phyloP scores from a whole-genome alignment of 2,329 filamentous ascomycete genomes.

The Aspergillus quadrilineatus region DNA sequence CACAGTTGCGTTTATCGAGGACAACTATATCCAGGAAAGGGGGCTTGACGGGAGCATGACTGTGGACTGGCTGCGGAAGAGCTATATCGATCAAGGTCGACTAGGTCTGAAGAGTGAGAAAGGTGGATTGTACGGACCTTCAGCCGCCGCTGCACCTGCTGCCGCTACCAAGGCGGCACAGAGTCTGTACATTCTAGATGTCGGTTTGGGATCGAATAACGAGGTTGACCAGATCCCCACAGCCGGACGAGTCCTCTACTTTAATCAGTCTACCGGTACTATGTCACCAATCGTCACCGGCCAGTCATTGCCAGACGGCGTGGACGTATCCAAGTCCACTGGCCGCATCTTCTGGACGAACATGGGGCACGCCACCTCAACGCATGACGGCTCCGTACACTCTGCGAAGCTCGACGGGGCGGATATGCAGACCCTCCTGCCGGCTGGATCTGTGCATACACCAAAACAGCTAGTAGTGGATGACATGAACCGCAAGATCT shows the following conservation, averaged over 20 bases:
- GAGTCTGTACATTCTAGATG: slow-evolving; percentile 24
- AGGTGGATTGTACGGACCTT: slow-evolving; percentile 42
- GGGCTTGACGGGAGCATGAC: slow-evolving; percentile 38
- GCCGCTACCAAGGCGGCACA: not conserved
- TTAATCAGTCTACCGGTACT: slow-evolving; percentile 19
- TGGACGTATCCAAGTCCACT: slow-evolving; percentile 37
- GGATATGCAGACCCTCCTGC: slow-evolving; percentile 45
- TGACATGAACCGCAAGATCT: slow-evolving; percentile 29
- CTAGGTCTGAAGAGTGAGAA: slow-evolving; percentile 40
- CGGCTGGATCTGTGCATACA: slow-evolving; percentile 49
- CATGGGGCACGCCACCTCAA: slow-evolving; percentile 44
- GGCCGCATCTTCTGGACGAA: slow-evolving; percentile 52
- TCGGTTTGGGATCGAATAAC: slow-evolving; percentile 25
- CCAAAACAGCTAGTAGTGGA: slow-evolving; percentile 46
- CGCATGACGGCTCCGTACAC: slow-evolving; percentile 45
- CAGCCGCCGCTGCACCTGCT: not conserved
- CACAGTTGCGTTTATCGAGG: slow-evolving; percentile 54
- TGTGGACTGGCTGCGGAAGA: slow-evolving; percentile 46
- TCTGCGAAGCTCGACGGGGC: slow-evolving; percentile 52
- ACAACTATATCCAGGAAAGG: slow-evolving; percentile 54
- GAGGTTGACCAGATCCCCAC: slow-evolving; percentile 15
- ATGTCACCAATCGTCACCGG: slow-evolving; percentile 17
- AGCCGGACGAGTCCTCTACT: slow-evolving; percentile 10
- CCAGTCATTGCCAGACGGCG: slow-evolving; percentile 46
- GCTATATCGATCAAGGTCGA: slow-evolving; percentile 49